Percentiles rank a stretch among this genome's conserved stretches.
These are phyloP conservation scores for Hypocrella siamensis DNA, from an alignment of 2,329 filamentous ascomycete genomes.

Conservation along the genomic window DNA sequence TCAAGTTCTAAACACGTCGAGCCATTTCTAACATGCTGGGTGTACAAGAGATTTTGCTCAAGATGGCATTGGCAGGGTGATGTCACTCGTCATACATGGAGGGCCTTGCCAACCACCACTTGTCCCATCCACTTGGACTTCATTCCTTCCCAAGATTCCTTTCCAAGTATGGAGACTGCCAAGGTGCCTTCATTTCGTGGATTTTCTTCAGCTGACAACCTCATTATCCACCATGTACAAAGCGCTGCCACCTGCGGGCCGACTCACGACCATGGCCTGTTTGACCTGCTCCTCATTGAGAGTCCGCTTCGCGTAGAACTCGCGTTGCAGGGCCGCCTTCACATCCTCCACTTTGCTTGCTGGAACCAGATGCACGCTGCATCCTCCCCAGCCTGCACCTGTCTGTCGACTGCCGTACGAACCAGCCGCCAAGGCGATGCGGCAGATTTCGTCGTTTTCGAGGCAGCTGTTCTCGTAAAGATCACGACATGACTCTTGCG, in stretches of 20 bases:
- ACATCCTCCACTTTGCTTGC: slow-evolving; percentile 67
- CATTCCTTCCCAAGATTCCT: too few relatives aligned
- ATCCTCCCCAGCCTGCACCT: slow-evolving; percentile 93
- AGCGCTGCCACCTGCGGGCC: slow-evolving; percentile 62
- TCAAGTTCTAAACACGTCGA: too few relatives aligned
- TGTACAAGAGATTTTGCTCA: too few relatives aligned
- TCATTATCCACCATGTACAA: slow-evolving; percentile 26
- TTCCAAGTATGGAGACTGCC: too few relatives aligned
- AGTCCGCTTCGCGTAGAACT: slow-evolving; percentile 63
- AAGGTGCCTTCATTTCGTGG: too few relatives aligned
- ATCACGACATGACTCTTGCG: slow-evolving; percentile 74
- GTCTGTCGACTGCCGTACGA: slow-evolving; percentile 76
- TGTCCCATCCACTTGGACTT: too few relatives aligned
- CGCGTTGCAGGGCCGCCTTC: slow-evolving; percentile 57
- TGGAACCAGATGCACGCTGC: slow-evolving; percentile 83
- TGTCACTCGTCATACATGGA: too few relatives aligned
- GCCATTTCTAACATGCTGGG: too few relatives aligned
- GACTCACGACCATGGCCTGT: slow-evolving; percentile 75
- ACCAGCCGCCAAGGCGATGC: slow-evolving; percentile 61
- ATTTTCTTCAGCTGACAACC: slow-evolving; percentile 6
- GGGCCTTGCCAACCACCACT: too few relatives aligned
- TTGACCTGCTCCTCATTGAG: slow-evolving; percentile 56
- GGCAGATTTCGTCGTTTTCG: slow-evolving; percentile 81
- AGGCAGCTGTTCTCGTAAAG: slow-evolving; percentile 84
- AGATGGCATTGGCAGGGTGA: too few relatives aligned